A percentile compares a stretch with the other conserved stretches of the same genome.
Conservation (phyloP, 1,284 basidiomycete species). For the Veloporphyrellus conicus region DNA sequence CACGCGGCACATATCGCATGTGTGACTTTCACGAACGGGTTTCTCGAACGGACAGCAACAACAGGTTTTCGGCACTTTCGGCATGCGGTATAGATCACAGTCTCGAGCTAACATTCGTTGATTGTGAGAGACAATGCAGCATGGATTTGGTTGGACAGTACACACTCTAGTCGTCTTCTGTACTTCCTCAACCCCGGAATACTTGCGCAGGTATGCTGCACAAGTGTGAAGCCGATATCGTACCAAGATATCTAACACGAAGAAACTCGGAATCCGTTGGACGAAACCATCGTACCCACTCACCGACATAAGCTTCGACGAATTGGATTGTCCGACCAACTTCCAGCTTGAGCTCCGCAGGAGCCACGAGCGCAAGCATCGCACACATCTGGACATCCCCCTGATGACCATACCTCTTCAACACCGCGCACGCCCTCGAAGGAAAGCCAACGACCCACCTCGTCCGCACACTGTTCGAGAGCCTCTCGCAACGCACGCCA, state of each 20-base stretch:
- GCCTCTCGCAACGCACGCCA: conserved; percentile 55
- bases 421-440: neutral
- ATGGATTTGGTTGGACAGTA: neutral
- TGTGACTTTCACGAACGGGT: conserved; percentile 34
- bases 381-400: conserved; percentile 76
- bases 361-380: conserved; percentile 58
- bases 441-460: conserved; percentile 38
- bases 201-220: conserved; percentile 70
- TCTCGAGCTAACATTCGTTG: conserved; percentile 52
- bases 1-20: conserved; percentile 56
- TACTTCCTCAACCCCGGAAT: conserved; percentile 48
- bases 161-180: conserved; percentile 50
- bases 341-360: conserved; percentile 49
- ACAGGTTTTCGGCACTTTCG: conserved; percentile 61
- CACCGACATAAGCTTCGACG: conserved; percentile 69
- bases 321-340: conserved; percentile 47
- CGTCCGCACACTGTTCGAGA: conserved; percentile 59
- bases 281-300: conserved; percentile 1
- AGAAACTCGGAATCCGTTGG: neutral
- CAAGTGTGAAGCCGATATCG: conserved; percentile 57
- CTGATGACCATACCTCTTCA: conserved; percentile 33
- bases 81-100: conserved; percentile 63
- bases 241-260: conserved; percentile 51
- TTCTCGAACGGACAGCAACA: conserved; percentile 29
- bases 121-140: neutral